These are phyloP conservation scores for Acanthamoeba triangularis DNA, from an alignment of 208 protist species.

Conservation along the genomic window DNA sequence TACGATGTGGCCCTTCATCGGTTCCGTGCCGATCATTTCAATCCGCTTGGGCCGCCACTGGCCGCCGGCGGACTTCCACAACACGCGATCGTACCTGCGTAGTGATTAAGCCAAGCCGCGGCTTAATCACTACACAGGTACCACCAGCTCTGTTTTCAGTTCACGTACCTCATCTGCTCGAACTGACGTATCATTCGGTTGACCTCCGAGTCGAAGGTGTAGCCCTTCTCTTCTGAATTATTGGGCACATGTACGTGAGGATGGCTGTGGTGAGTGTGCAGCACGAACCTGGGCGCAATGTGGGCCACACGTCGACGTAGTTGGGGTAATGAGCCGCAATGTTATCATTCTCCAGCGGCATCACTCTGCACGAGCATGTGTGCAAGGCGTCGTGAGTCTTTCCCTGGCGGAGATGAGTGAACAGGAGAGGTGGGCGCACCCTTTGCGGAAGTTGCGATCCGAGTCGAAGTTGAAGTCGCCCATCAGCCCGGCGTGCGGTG, in stretches of 20 bases:
- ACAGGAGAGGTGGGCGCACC: background rate
- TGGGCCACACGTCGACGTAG: constrained; percentile 58
- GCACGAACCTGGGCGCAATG: background rate
- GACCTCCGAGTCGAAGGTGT: constrained; percentile 53
- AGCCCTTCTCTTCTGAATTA: constrained; percentile 61
- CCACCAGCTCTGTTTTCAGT: too few species aligned
- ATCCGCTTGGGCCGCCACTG: constrained; percentile 18
- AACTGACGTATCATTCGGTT: constrained; percentile 23
- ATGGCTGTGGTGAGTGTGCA: too few species aligned
- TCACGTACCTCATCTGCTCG: constrained; percentile 51
- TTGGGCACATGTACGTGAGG: too few species aligned
- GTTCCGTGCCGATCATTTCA: background rate
- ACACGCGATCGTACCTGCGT: constrained; percentile 35
- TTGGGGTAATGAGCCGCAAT: background rate
- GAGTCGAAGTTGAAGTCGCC: constrained; percentile 75
- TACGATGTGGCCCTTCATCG: background rate
- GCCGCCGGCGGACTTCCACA: constrained; percentile 43
- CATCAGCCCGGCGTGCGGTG: constrained; percentile 56
- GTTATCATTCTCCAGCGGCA: constrained; percentile 38
- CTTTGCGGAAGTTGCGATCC: background rate
- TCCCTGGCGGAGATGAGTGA: background rate
- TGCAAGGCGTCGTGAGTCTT: background rate
- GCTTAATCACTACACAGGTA: too few species aligned
- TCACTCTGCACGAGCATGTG: background rate
- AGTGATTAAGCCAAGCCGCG: background rate